These are phyloP conservation scores for Fusarium tricinctum DNA, from an alignment of 2,329 filamentous ascomycete genomes.

Conservation along the genomic window DNA sequence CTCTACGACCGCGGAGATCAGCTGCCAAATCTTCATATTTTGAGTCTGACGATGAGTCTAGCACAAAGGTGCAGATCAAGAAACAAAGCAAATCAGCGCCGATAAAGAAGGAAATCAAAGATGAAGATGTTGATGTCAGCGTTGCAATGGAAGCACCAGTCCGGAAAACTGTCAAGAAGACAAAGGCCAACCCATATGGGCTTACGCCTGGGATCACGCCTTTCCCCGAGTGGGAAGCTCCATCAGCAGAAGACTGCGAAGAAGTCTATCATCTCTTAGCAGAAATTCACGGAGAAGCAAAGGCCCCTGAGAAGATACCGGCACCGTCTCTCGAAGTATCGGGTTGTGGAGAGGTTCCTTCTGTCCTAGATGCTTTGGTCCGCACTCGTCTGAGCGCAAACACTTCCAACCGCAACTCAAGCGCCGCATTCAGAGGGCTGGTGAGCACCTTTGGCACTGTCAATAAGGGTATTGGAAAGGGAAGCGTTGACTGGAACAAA, in stretches of 20 bases:
- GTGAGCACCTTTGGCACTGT: slow-evolving; percentile 46
- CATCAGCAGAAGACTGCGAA: slow-evolving; percentile 43
- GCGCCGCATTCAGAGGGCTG: slow-evolving; percentile 47
- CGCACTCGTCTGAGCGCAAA: slow-evolving; percentile 49
- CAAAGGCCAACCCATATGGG: slow-evolving; percentile 48
- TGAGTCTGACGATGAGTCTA: slow-evolving; percentile 43
- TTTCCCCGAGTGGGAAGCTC: slow-evolving; percentile 46
- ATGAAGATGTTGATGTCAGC: slow-evolving; percentile 15
- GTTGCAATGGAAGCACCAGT: slow-evolving; percentile 19
- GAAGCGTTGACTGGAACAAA: slow-evolving; percentile 49
- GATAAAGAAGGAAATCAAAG: slow-evolving; percentile 36
- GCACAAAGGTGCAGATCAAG: neutral
- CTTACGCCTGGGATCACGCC: slow-evolving; percentile 49
- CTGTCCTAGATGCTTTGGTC: slow-evolving; percentile 48
- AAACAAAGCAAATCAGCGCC: slow-evolving; percentile 7
- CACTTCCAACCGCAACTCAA: slow-evolving; percentile 48
- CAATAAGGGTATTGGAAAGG: slow-evolving; percentile 46
- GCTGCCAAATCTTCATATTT: slow-evolving; percentile 34
- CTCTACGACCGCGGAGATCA: slow-evolving; percentile 33
- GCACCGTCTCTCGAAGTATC: slow-evolving; percentile 49
- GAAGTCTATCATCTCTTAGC: slow-evolving; percentile 44
- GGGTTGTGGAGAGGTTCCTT: slow-evolving; percentile 48
- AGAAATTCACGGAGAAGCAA: slow-evolving; percentile 45
- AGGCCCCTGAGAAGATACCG: slow-evolving; percentile 48
- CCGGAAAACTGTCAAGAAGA: slow-evolving; percentile 43